Conservation (phyloP, 2,329 filamentous ascomycete species). For the Alternaria conjuncta region DNA sequence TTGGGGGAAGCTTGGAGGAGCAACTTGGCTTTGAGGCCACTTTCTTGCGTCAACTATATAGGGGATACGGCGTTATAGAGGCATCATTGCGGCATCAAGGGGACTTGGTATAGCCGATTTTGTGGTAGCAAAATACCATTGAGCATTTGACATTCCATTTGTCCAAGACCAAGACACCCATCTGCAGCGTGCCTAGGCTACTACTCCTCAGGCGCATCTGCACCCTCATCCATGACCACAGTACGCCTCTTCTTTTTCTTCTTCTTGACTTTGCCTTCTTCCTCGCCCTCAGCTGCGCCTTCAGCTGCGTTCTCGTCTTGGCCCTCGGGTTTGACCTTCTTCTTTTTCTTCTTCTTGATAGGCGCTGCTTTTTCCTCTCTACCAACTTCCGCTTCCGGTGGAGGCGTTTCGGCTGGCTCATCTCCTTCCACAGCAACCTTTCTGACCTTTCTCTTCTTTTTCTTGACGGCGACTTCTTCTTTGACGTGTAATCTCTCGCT, state of each 20-base stretch:
- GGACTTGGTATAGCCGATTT: background rate
- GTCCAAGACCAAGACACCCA: background rate
- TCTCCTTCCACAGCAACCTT: slow-evolving; percentile 61
- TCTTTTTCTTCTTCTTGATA: slow-evolving; percentile 52
- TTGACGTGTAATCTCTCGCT: slow-evolving; percentile 77
- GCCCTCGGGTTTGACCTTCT: slow-evolving; percentile 44
- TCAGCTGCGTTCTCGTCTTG: slow-evolving; percentile 20
- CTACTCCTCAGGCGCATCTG: slow-evolving; percentile 13
- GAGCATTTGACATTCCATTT: background rate
- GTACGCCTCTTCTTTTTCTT: slow-evolving; percentile 52
- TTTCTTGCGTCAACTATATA: slow-evolving; percentile 3
- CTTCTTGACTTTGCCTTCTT: slow-evolving; percentile 47
- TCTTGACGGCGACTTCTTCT: slow-evolving; percentile 69
- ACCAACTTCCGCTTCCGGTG: slow-evolving; percentile 16
- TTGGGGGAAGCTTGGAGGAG: background rate
- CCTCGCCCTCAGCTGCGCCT: slow-evolving; percentile 29
- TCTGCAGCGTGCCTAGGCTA: background rate
- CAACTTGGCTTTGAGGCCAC: background rate
- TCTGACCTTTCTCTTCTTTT: slow-evolving; percentile 61
- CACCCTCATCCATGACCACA: slow-evolving; percentile 41
- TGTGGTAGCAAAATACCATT: slow-evolving; percentile 1
- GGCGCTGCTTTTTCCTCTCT: slow-evolving; percentile 18
- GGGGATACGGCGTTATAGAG: slow-evolving; percentile 6
- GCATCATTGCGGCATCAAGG: background rate
- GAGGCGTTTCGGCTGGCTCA: slow-evolving; percentile 56